Evolutionary conservation across 78 protist genomes (phyloP).

Genomic region (Dictyostelium purpureum): DNA sequence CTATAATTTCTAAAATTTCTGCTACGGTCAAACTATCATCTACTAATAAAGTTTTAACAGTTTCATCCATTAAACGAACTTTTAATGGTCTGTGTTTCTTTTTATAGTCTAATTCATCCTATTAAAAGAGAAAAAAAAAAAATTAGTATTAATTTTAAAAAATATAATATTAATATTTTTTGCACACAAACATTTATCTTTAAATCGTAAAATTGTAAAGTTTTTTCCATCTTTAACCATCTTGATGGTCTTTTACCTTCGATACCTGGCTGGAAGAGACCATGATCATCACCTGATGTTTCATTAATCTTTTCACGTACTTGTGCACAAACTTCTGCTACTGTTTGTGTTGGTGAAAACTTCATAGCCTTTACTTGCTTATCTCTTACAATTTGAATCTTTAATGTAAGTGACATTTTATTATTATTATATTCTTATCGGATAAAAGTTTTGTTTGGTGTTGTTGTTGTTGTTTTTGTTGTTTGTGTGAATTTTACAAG

Average conservation of each 20-base stretch:
- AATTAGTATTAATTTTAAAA: background rate
- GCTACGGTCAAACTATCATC: slow-evolving; percentile 86
- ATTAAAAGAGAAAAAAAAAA: background rate
- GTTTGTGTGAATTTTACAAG: background rate
- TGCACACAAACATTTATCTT: slow-evolving; percentile 57
- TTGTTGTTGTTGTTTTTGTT: background rate
- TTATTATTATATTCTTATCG: background rate
- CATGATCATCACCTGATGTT: slow-evolving; percentile 81
- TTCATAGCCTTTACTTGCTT: slow-evolving; percentile 81
- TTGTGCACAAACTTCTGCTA: slow-evolving; percentile 71
- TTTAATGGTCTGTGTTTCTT: slow-evolving; percentile 88
- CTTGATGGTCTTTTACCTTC: slow-evolving; percentile 82
- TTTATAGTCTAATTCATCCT: slow-evolving; percentile 86
- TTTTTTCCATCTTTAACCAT: slow-evolving; percentile 81
- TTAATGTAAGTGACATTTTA: slow-evolving; percentile 80
- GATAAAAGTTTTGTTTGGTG: background rate
- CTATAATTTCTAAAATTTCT: slow-evolving; percentile 65
- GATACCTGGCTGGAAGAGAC: slow-evolving; percentile 80
- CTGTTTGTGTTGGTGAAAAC: slow-evolving; percentile 77
- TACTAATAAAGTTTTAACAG: slow-evolving; percentile 72
- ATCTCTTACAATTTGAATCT: slow-evolving; percentile 70
- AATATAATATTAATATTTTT: background rate
- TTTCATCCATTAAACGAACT: slow-evolving; percentile 79
- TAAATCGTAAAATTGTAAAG: slow-evolving; percentile 75
- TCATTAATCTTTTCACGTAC: slow-evolving; percentile 79